These are phyloP conservation scores for Populus hybrid DNA, from an alignment of 441 rosid species.

Conservation along the genomic window DNA sequence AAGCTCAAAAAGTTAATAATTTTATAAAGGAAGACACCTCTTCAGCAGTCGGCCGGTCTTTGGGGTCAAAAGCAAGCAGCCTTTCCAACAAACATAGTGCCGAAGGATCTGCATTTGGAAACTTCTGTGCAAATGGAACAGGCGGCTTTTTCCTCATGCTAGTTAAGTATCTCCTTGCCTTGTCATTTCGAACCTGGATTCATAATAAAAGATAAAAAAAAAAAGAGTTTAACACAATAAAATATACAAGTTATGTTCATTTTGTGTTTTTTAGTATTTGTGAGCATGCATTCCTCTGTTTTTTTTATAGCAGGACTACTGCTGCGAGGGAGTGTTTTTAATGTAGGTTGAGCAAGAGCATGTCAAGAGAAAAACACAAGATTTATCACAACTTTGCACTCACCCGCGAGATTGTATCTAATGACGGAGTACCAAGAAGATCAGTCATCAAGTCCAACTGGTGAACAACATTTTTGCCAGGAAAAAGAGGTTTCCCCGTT, in stretches of 20 bases:
- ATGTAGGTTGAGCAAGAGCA: background rate
- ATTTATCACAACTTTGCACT: constrained; percentile 1
- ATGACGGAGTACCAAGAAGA: constrained; percentile 87
- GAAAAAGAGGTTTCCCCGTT: constrained; percentile 81
- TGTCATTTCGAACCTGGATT: constrained; percentile 81
- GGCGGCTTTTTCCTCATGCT: constrained; percentile 94
- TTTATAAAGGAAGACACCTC: constrained; percentile 43
- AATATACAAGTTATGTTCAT: background rate
- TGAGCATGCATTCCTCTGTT: background rate
- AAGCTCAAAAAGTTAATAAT: background rate
- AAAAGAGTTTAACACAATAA: background rate
- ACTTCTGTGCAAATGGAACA: constrained; percentile 63
- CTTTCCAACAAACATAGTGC: constrained; percentile 66
- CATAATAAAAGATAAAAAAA: constrained; percentile 1
- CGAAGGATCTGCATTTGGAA: constrained; percentile 81
- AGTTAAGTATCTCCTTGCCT: constrained; percentile 88
- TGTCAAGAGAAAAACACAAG: background rate
- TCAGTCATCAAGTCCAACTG: constrained; percentile 92
- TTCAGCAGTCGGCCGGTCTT: constrained; percentile 89
- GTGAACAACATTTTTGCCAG: constrained; percentile 91
- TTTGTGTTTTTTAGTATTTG: background rate
- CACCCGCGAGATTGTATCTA: constrained; percentile 88
- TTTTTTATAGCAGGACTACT: too few relatives aligned
- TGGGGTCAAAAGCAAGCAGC: constrained; percentile 94
- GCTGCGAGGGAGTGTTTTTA: background rate